phyloP scores from a whole-genome alignment of 345 rosid genomes.

The Lepidium didymum region DNA sequence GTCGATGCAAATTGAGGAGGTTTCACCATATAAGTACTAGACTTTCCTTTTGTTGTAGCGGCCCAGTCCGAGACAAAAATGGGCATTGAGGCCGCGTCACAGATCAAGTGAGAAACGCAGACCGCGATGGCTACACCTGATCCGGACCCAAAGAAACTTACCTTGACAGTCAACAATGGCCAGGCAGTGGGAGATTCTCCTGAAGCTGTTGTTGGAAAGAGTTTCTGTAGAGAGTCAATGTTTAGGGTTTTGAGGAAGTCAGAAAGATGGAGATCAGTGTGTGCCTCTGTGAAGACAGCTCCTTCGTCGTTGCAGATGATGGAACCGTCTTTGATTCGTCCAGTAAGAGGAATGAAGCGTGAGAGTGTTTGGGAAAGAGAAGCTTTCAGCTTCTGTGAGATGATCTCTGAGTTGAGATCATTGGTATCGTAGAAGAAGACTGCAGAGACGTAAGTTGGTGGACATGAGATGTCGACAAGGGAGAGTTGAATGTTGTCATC shows the following conservation, averaged over 20 bases:
- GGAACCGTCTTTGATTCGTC: slow-evolving; percentile 29
- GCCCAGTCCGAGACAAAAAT: slow-evolving; percentile 23
- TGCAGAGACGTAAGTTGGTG: neutral
- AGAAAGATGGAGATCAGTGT: slow-evolving; percentile 8
- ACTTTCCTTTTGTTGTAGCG: neutral
- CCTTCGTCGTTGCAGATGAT: slow-evolving; percentile 40
- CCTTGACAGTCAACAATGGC: slow-evolving; percentile 3
- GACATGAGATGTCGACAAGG: neutral
- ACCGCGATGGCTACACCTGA: slow-evolving; percentile 35
- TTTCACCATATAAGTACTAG: neutral
- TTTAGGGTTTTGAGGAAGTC: slow-evolving; percentile 21
- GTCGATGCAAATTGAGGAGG: neutral
- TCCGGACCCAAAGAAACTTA: slow-evolving; percentile 34
- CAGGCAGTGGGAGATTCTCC: neutral
- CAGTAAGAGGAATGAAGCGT: slow-evolving; percentile 43
- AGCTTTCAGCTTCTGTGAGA: neutral
- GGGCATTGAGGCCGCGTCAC: slow-evolving; percentile 35
- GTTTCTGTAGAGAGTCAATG: neutral
- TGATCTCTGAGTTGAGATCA: neutral
- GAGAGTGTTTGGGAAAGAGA: slow-evolving; percentile 36
- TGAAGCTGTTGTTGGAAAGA: neutral
- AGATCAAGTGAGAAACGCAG: slow-evolving; percentile 34
- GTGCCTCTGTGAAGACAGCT: slow-evolving; percentile 29
- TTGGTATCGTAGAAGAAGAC: slow-evolving; percentile 2
- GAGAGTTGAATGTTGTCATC: neutral